Evolutionary conservation across 108 stramenopile species (phyloP), one percentile per base, ranked within the genome.

Genomic region (Cyclotella distinguenda): DNA sequence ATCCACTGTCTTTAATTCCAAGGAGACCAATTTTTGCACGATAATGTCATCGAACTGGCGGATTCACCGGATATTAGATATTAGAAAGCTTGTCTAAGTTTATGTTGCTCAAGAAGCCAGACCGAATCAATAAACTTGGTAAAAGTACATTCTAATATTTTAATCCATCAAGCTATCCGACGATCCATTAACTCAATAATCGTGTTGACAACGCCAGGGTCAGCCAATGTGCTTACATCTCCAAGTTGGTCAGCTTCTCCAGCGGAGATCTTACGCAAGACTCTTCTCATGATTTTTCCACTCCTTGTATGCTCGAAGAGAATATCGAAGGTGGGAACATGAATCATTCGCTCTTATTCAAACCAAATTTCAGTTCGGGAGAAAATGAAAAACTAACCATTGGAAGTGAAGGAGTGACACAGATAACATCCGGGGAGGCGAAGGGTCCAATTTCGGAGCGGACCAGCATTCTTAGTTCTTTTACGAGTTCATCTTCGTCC

Each of bases 271-370:
- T 95, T 95, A 34, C 94, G 84, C 44, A 95, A 86, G 11, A 95
- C 86, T n/a, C 94, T 80, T 23, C 94, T 82, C 92, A 95, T 93
- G 72, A 95, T 92, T 70, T 86, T 85, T 19, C 87, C 87, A 32
- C 84, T 85, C n/a, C 93, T 85, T 15, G 93, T 95, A 60, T 71
- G 28, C 15, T 3, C 8, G 4, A 26, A 3, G 40, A 35, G 28
- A 32, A 19, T 15, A 43, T n/a, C n/a, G n/a, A n/a, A 59, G 44
- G 50, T 60, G 3, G 47, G 18, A 22, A 32, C 26, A 16, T 15
- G 43, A 49, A 23, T 31, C 19, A 21, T 21, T 50, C 7, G 1
- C 47, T 34, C 25, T 19, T 1, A 35, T 34, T 13, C 2, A 26
- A 30, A 54, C 31, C n/a, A n/a, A n/a, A n/a, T n/a, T n/a, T n/a